Evolutionary conservation across 345 rosid species (phyloP), one percentile per base, ranked within the genome.

Genomic region (Dipteronia dyeriana): DNA sequence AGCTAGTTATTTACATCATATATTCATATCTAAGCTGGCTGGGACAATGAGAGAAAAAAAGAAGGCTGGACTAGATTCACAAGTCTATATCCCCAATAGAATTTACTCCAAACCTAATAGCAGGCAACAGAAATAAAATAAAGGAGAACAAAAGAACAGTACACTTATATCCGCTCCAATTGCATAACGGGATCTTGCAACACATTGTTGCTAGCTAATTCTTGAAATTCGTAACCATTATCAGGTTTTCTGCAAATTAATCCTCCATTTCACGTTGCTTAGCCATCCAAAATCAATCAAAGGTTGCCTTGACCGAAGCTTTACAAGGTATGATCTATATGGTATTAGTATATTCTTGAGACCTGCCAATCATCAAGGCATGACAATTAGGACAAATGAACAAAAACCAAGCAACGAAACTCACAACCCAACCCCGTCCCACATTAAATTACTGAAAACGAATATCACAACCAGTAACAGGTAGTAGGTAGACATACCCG

Each of bases 311-410:
- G 84, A 79, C 51, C 78, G 85, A 51, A 91, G 67, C 83, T 87
- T 90, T 80, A 92, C 81, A 54, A 93, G 91, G 80, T 95, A 90
- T 69, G 79, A 85, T 85, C 99, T 88, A 78, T 95, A 95, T 3
- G 99, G 98, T 79, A 95, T 85, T 54, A 93, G 75, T 43, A 95
- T 77, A 76, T 85, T 95, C 81, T 85, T 91, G 41, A 93, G 93
- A 78, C 99, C 99, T 95, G 84, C 53, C 39, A 84, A 68, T 72
- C 53, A 75, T 14, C 20, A 54, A 73, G 68, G 47, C 7, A 61
- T 4, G 49, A 80, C 49, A 62, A 26, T 73, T 19, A 78, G 60
- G 75, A 51, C 68, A 79, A 75, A 73, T 47, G 65, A 34, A 39
- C 19, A 11, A 67, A 63, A 66, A 20, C 39, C 20, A 43, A 51